Base-by-base conservation (phyloP, 164 flowering plant species). In the Cinnamomum micranthum region DNA sequence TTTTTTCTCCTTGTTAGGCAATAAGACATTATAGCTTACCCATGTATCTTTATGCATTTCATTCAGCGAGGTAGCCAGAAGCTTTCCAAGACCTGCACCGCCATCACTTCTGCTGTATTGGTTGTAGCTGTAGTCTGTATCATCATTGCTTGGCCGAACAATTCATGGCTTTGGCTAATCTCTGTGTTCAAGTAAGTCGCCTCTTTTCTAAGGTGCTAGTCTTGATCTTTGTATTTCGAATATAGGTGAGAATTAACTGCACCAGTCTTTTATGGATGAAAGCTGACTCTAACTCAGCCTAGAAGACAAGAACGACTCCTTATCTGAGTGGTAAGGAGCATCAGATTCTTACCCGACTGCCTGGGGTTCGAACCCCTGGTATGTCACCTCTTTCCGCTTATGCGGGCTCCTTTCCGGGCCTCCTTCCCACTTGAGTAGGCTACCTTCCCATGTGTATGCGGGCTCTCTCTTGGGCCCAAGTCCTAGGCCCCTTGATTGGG, bases 151-250 rank as follows among this genome's bases (percentile, higher is more conserved):
- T 71, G 83, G 79, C 91, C 92, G 11, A 77, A 20, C 50, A 91
- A 91, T 78, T 85, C 92, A 25, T 95, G 98, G 98, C 93, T 92
- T 68, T 91, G 97, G 97, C 84, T 92, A 13, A 84, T 89, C 73
- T 83, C 92, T 52, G 80, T 88, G 67, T 95, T 95, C 81, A 95
- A 88, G 98, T 95, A 86, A 87, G 97, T 71, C 24, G 35, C n/a
- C 13, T 23, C 19, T 1, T 28, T 65, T 23, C 6, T 27, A 22
- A 6, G 14, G 25, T 3, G 12, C 25, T 63, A 9, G 50, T 66
- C 13, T 66, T 66, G 69, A 66, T 15, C 31, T 28, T 28, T 27
- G 6, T 33, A 64, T 64, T 64, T 55, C 17, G 12, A 55, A 14
- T 55, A 14, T 15, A 66, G 15, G 15, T 66, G n/a, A 66, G 15